Conservation (phyloP, 2,329 filamentous ascomycete species). For the Sphaerostilbella broomeana region DNA sequence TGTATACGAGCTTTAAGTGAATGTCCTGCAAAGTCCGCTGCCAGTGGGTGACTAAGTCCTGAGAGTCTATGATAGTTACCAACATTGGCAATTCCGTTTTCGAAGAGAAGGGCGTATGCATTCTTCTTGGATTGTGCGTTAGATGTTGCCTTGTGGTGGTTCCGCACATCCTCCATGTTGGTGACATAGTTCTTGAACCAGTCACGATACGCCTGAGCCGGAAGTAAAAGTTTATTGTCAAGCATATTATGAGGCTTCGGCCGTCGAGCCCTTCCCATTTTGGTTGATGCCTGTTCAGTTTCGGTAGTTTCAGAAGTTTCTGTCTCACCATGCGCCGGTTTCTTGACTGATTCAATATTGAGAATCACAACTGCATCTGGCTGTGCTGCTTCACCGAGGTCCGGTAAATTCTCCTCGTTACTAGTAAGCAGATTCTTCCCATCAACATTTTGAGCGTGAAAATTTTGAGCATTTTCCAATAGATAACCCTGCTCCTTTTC, state of each 20-base stretch:
- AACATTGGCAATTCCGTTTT: conserved; percentile 31
- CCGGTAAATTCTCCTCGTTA: conserved; percentile 27
- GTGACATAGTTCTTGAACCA: conserved; percentile 39
- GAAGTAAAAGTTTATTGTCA: conserved; percentile 29
- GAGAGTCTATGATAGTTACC: conserved; percentile 20
- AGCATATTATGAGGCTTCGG: conserved; percentile 24
- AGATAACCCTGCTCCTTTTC: too few relatives aligned
- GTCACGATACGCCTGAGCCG: conserved; percentile 29
- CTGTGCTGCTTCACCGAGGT: conserved; percentile 32
- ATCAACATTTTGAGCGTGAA: conserved; percentile 4
- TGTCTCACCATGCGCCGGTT: neutral
- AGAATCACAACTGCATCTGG: conserved; percentile 32
- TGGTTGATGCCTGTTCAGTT: conserved; percentile 16
- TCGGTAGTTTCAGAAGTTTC: conserved; percentile 17
- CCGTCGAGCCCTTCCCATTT: conserved; percentile 19
- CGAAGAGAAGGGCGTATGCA: conserved; percentile 25
- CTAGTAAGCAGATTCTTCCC: conserved; percentile 11
- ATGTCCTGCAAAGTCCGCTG: conserved; percentile 38
- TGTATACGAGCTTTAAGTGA: conserved; percentile 30
- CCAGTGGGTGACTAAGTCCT: conserved; percentile 37
- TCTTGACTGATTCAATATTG: neutral
- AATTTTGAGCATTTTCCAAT: neutral
- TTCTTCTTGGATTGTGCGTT: conserved; percentile 34
- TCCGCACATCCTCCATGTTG: conserved; percentile 47
- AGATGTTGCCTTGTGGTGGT: conserved; percentile 21